Base-by-base conservation (phyloP, 306 rosid genomes). In the Rosa lucieae region DNA sequence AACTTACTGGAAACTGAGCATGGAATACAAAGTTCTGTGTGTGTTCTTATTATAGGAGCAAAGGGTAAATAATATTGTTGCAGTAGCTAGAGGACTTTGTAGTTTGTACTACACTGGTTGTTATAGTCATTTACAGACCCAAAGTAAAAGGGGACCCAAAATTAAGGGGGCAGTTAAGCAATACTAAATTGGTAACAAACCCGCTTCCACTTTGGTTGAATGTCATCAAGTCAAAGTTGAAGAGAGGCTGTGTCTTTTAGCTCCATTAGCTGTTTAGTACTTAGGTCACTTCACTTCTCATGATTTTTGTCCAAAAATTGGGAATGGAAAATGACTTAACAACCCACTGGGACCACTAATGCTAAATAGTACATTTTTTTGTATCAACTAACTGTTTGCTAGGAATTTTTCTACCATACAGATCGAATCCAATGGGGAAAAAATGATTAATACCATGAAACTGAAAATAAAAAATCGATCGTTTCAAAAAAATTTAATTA, bases 201-300 rank as follows among this genome's bases (percentile, higher is more conserved):
- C 72, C 40, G 40, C 72, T 40, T n/a, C 48, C 47, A 67, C 49
- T 39, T 42, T 40, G 23, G 42, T 58, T 40, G 17, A 40, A 40
- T 67, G 13, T 39, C 48, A 39, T 67, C 6, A 32, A 58, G n/a
- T 35, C 4, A 39, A 7, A 39, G 72, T 67, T 3, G 12, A 67
- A 65, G 44, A 32, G 5, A 37, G 44, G 21, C 70, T 75, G 71
- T 69, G 71, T 75, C 43, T 67, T 51, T 80, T 80, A 69, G 48
- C 72, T 20, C 81, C 44, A 75, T 2, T 53, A 53, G 59, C 29
- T 39, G 20, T 55, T 40, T 74, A 44, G 51, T 78, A 43, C 15
- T 13, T 72, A 76, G 83, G 83, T 67, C 73, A 0, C 78, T 71
- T 73, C 70, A 39, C 26, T 51, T 5, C 47, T 52, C 53, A 40